Evolutionary conservation across 1,284 basidiomycete genomes (phyloP), one percentile per base, ranked within the genome.

Genomic region (Tilletia indica): DNA sequence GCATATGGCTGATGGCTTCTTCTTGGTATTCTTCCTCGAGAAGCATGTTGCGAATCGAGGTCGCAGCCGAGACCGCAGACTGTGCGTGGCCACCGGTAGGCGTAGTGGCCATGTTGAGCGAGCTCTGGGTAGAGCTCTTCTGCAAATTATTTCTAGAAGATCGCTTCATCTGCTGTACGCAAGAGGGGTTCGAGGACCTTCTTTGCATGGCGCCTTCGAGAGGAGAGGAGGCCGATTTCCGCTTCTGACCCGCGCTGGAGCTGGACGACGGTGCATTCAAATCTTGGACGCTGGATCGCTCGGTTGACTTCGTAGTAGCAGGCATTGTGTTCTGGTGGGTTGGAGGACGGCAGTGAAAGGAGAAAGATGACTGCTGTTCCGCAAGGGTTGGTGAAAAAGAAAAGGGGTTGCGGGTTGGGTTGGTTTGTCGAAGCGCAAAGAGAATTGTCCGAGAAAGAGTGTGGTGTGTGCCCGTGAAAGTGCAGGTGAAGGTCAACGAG

Each of bases 1-100:
- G 91, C 96, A 99, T 97, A 86, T 97, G 96, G 72, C 88, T 88
- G 71, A 90, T 88, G 75, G 97, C 94, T 83, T 99, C 97, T 51
- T 95, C 92, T 68, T 91, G 89, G 84, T 99, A 99, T 85, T 99
- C 97, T 81, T 94, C 92, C 86, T 99, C 97, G 75, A 87, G 86
- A 69, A 87, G 84, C 67, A 82, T 80, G 21, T 31, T 36, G 3
- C 70, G 51, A 8, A 68, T 39, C 36, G 39, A 61, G 38, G 68
- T 58, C 45, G 68, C 25, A 38, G 25, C 6, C n/a, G 51, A 54
- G 19, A 8, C 21, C 51, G 51, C 16, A n/a, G 11, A 12, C 12
- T 19, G 6, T 54, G 51, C 16, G 51, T 19, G 6, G 16, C 12
- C 51, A 19, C 21, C 21, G 6, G 51, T 19, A 9, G 51, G n/a